Evolutionary conservation across 768 basidiomycete genomes (phyloP), one percentile per base, ranked within the genome.

Genomic region (Clavulina sp.): DNA sequence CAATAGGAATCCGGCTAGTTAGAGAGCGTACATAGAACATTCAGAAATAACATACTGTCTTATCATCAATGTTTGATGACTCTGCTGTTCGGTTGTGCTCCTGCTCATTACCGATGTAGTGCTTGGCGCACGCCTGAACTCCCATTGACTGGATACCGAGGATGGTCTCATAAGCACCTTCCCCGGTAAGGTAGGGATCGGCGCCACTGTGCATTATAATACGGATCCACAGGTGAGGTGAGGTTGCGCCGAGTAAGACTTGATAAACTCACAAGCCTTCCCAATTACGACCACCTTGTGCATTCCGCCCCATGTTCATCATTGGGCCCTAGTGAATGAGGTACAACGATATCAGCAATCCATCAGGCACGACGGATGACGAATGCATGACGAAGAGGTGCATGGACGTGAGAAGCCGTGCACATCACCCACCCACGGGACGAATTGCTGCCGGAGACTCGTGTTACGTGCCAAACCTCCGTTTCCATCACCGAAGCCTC

Each of bases 91-190:
- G 57, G 41, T 57, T 54, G 26, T 65, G 63, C 58, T 72, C 72
- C 54, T 70, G 69, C 51, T 71, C 29, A 49, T 49, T 57, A 64
- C 79, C 77, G 56, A 87, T 72, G 48, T 73, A 75, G 63, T 91
- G 87, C 64, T 91, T 91, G 7, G 84, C 85, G 54, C 81, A 85
- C 0, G 87, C 85, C 60, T 87, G 84, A 0, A 89, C 82, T 34
- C 89, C 89, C 5, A 66, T 38, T 16, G 34, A 16, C 60, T 95
- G 89, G 67, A 92, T 64, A 4, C 89, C 89, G 18, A 84, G 66
- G 50, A 92, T 75, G 0, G 87, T 92, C 64, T 88, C 83, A 53
- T 71, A 76, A 0, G 75, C 72, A 9, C 70, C 75, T 60, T 85
- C 86, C 9, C 91, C 87, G n/a, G 75, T 59, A 16, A 93, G 68